Evolutionary conservation across 805 yeast species (phyloP).

Genomic region (Candida nonsorbophila): DNA sequence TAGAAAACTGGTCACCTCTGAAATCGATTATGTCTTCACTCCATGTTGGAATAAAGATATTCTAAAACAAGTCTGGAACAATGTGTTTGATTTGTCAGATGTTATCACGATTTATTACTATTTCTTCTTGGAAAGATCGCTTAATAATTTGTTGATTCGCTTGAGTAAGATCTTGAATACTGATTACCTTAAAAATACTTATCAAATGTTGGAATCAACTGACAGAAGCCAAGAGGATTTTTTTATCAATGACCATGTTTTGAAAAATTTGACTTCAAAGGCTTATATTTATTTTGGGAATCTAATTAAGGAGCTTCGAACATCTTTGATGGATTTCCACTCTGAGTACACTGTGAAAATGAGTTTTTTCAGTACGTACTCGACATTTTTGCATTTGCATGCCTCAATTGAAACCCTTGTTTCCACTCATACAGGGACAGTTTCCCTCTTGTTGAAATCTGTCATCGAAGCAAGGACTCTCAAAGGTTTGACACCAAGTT

Average conservation of each 20-base stretch:
- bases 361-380: slow-evolving; percentile 28
- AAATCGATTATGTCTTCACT: slow-evolving; percentile 3
- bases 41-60: slow-evolving; percentile 7
- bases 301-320: slow-evolving; percentile 28
- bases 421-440: slow-evolving; percentile 29
- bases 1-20: too few species aligned
- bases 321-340: slow-evolving; percentile 22
- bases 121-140: slow-evolving; percentile 33
- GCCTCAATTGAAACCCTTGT: slow-evolving; percentile 27
- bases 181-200: slow-evolving; percentile 11
- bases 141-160: slow-evolving; percentile 16
- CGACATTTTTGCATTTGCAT: slow-evolving; percentile 26
- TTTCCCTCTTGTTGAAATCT: slow-evolving; percentile 21
- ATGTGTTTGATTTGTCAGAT: slow-evolving; percentile 21
- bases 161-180: slow-evolving; percentile 9
- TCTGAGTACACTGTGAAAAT: slow-evolving; percentile 33
- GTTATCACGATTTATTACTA: slow-evolving; percentile 25
- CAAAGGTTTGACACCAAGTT: slow-evolving; percentile 4
- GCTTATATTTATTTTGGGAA: slow-evolving; percentile 29
- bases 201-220: slow-evolving; percentile 5
- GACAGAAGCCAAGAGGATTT: slow-evolving; percentile 6
- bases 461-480: slow-evolving; percentile 14
- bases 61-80: slow-evolving; percentile 20
- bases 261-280: slow-evolving; percentile 23
- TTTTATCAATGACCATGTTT: slow-evolving; percentile 21